These are phyloP conservation scores for Harrya chromipes DNA, from an alignment of 768 basidiomycete species.

Conservation along the genomic window DNA sequence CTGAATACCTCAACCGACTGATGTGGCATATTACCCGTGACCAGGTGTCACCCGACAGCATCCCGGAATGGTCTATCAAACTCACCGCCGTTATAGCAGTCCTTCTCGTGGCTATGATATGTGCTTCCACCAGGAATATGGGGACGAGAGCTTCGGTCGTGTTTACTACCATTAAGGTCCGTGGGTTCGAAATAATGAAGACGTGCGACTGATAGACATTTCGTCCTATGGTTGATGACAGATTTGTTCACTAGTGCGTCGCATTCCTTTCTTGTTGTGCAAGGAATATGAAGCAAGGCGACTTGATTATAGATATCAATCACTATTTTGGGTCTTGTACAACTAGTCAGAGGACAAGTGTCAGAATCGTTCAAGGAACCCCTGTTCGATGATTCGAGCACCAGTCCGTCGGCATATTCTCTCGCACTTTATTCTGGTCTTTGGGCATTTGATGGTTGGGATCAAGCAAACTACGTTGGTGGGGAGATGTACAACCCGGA, in stretches of 20 bases:
- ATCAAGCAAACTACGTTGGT: conserved; percentile 87
- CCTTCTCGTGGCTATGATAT: conserved; percentile 67
- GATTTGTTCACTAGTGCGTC: conserved; percentile 64
- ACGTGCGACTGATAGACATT: neutral
- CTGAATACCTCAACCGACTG: conserved; percentile 89
- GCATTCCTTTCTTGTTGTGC: neutral
- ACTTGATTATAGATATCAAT: conserved; percentile 53
- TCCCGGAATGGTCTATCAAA: conserved; percentile 92
- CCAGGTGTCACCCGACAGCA: conserved; percentile 69
- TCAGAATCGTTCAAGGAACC: conserved; percentile 64
- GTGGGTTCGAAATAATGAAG: conserved; percentile 3
- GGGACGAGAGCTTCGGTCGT: conserved; percentile 81
- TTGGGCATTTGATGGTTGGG: conserved; percentile 98
- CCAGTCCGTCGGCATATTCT: conserved; percentile 81
- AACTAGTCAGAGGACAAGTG: conserved; percentile 66
- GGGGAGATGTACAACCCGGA: conserved; percentile 82
- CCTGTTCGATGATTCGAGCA: conserved; percentile 72
- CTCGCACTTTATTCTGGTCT: conserved; percentile 94
- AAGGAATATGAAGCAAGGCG: neutral
- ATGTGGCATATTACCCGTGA: conserved; percentile 73
- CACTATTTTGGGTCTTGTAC: conserved; percentile 74
- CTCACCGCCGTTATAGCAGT: conserved; percentile 77
- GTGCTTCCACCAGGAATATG: conserved; percentile 70
- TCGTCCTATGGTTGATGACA: conserved; percentile 21
- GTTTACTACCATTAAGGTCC: conserved; percentile 86